Percentiles rank a stretch among this genome's conserved stretches.
Conservation (phyloP, 106 monocot genomes). For the Dendrobium officinale region DNA sequence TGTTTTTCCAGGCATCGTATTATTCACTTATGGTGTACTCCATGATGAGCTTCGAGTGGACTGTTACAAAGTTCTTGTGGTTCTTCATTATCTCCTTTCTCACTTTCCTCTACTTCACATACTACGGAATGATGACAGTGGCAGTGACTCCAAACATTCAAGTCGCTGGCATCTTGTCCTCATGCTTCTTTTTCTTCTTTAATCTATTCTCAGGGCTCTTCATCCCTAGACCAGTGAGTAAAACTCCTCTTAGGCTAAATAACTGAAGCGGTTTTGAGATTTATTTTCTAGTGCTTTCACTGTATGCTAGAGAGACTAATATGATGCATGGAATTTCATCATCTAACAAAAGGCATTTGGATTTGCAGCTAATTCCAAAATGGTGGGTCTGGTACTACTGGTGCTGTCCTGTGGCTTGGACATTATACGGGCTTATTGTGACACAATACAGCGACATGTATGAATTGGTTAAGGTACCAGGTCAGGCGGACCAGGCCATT, state of each 20-base stretch:
- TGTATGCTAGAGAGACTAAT: too few species aligned
- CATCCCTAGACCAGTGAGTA: conserved; percentile 5
- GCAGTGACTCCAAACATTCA: conserved; percentile 8
- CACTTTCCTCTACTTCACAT: conserved; percentile 14
- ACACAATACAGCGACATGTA: conserved; percentile 69
- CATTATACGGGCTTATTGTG: conserved; percentile 58
- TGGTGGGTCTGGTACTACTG: conserved; percentile 89
- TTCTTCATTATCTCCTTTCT: conserved; percentile 6
- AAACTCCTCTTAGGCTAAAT: background rate
- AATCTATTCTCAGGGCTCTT: conserved; percentile 7
- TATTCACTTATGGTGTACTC: background rate
- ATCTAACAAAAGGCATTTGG: too few species aligned
- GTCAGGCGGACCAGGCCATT: conserved; percentile 18
- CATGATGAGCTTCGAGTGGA: conserved; percentile 10
- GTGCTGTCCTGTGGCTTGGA: conserved; percentile 67
- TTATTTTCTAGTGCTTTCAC: too few species aligned
- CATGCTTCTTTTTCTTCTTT: background rate
- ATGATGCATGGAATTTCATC: too few species aligned
- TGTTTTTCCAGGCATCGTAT: conserved; percentile 4
- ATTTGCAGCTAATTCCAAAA: conserved; percentile 54
- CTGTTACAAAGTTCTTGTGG: conserved; percentile 3
- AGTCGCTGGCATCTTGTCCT: background rate
- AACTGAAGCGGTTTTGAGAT: too few species aligned
- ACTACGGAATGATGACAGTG: conserved; percentile 8
- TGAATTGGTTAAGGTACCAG: conserved; percentile 34